Percentiles rank a stretch among this genome's conserved stretches.
Evolutionary conservation across 257 asterid species (phyloP).

Genomic region (Leptodermis oblonga): DNA sequence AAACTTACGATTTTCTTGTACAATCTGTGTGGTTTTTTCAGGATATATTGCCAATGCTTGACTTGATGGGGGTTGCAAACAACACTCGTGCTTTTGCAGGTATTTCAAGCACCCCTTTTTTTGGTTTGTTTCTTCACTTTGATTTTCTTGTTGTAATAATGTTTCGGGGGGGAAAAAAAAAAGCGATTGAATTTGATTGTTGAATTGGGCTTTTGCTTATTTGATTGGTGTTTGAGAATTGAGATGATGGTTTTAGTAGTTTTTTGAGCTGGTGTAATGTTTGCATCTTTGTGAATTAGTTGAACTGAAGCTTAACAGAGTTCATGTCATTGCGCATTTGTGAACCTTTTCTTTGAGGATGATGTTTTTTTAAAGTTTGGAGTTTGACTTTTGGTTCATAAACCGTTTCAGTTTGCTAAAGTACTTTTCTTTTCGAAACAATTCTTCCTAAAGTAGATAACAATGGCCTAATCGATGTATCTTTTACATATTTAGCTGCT

Average conservation of each 20-base stretch:
- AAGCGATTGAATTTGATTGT: conserved; percentile 10
- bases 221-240: background rate
- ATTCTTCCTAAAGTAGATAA: background rate
- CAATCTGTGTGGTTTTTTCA: conserved; percentile 26
- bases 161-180: background rate
- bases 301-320: background rate
- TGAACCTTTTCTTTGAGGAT: background rate
- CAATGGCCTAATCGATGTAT: background rate
- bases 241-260: background rate
- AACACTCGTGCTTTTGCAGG: conserved; percentile 44
- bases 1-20: conserved; percentile 20
- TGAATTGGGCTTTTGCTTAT: conserved; percentile 8
- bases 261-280: background rate
- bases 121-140: conserved; percentile 12
- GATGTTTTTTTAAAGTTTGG: background rate
- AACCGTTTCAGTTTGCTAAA: background rate
- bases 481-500: background rate
- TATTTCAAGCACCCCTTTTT: conserved; percentile 18
- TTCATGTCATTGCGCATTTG: background rate
- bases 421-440: background rate
- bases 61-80: conserved; percentile 33
- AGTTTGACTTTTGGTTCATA: conserved; percentile 7
- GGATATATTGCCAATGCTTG: conserved; percentile 56
- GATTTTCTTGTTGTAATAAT: background rate
- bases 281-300: background rate